phyloP scores from a whole-genome alignment of 345 rosid genomes.

The Pistacia vera region DNA sequence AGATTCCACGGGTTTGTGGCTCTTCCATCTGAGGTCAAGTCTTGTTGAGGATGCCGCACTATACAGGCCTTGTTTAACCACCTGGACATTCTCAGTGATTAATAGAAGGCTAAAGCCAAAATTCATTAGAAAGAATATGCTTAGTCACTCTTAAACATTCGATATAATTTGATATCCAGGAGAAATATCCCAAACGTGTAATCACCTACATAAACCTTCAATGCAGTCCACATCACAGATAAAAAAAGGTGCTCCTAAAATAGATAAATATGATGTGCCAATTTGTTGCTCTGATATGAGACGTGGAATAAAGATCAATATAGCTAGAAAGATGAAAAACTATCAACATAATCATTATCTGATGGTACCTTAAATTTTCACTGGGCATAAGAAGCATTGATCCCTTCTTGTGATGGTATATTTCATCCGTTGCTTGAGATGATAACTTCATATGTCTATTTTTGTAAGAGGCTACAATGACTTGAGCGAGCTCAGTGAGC shows the following conservation, averaged over 20 bases:
- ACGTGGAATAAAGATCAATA: too few species aligned
- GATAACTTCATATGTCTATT: constrained; percentile 32
- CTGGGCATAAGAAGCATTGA: constrained; percentile 34
- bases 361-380: constrained; percentile 45
- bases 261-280: too few species aligned
- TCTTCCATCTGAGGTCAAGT: constrained; percentile 32
- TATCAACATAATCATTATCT: too few species aligned
- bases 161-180: too few species aligned
- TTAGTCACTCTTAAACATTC: too few species aligned
- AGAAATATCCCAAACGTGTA: too few species aligned
- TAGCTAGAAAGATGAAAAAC: too few species aligned
- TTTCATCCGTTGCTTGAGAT: constrained; percentile 5
- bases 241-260: too few species aligned
- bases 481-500: constrained; percentile 50
- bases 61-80: constrained; percentile 59
- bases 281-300: not conserved
- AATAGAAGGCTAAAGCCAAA: too few species aligned
- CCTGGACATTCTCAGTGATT: constrained; percentile 23
- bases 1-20: constrained; percentile 47
- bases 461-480: constrained; percentile 37
- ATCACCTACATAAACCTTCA: too few species aligned
- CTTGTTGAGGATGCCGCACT: constrained; percentile 33
- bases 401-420: constrained; percentile 22
- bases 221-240: too few species aligned
- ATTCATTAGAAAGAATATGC: too few species aligned